These are phyloP conservation scores for Phytophthora melonis DNA, from an alignment of 352 stramenopile species.

Conservation along the genomic window DNA sequence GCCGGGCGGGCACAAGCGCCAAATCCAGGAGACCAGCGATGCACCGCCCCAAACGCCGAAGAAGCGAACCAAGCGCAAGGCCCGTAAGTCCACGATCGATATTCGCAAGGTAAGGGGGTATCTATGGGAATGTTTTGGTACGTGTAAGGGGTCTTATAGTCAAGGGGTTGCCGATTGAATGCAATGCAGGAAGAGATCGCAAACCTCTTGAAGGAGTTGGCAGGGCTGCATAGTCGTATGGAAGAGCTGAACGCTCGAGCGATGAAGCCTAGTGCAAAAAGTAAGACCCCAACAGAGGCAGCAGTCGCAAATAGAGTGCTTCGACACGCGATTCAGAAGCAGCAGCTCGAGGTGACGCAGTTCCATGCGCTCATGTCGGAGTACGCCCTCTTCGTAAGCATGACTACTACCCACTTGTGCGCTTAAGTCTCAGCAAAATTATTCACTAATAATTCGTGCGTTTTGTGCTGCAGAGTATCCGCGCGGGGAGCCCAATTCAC, in stretches of 20 bases:
- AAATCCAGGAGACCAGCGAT: not conserved
- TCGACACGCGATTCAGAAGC: slow-evolving; percentile 31
- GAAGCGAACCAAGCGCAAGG: slow-evolving; percentile 33
- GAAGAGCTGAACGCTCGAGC: slow-evolving; percentile 27
- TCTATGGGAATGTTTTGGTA: not conserved
- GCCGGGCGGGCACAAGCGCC: not conserved
- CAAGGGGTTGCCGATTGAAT: no score
- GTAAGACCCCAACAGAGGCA: slow-evolving; percentile 13
- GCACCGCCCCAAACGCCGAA: slow-evolving; percentile 8
- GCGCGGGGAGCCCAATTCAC: slow-evolving; percentile 41
- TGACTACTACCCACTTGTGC: not conserved
- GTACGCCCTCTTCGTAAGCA: slow-evolving; percentile 38
- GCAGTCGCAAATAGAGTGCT: slow-evolving; percentile 32
- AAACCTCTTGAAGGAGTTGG: slow-evolving; percentile 35
- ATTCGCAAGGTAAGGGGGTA: slow-evolving; percentile 18
- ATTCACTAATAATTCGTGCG: not conserved
- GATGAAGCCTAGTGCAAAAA: slow-evolving; percentile 6
- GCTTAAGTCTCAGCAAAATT: not conserved
- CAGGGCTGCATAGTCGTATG: slow-evolving; percentile 29
- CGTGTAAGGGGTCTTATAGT: not conserved
- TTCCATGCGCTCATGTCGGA: slow-evolving; percentile 43
- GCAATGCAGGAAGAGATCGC: slow-evolving; percentile 32
- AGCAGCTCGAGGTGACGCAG: slow-evolving; percentile 34
- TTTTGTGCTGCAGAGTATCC: slow-evolving; percentile 33
- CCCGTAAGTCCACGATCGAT: slow-evolving; percentile 40